Conservation (phyloP, 331 rosid species). For the Pyrus hybrid region DNA sequence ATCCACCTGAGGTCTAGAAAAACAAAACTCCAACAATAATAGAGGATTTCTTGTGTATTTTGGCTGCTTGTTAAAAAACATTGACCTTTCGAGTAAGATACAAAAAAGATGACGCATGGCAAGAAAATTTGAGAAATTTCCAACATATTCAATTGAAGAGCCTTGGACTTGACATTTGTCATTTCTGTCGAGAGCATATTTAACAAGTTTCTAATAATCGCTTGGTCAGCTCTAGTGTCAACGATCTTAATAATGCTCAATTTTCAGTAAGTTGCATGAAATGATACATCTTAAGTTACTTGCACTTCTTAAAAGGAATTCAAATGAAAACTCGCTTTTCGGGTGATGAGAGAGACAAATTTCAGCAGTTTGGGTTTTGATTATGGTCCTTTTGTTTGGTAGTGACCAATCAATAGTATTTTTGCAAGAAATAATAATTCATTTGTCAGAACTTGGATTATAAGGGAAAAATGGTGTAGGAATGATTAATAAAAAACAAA, state of each 20-base stretch:
- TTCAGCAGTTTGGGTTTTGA: constrained; percentile 6
- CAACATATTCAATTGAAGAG: not conserved
- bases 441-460: no score
- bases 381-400: not conserved
- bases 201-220: not conserved
- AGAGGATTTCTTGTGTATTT: constrained; percentile 5
- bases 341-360: not conserved
- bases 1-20: no score
- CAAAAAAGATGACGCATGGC: not conserved
- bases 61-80: no score
- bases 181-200: not conserved
- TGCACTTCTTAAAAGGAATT: constrained; percentile 18
- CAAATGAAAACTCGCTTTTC: not conserved
- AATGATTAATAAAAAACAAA: no score
- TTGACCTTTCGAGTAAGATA: constrained; percentile 8
- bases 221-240: not conserved
- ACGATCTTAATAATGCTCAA: not conserved
- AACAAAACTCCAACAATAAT: not conserved
- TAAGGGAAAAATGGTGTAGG: no score
- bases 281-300: constrained; percentile 13
- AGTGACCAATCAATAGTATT: not conserved
- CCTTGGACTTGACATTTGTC: not conserved
- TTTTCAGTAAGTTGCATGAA: constrained; percentile 16
- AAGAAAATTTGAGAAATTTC: not conserved
- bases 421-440: no score